Evolutionary conservation across 108 stramenopile species (phyloP).

Genomic region (Cylindrotheca fusiformis): DNA sequence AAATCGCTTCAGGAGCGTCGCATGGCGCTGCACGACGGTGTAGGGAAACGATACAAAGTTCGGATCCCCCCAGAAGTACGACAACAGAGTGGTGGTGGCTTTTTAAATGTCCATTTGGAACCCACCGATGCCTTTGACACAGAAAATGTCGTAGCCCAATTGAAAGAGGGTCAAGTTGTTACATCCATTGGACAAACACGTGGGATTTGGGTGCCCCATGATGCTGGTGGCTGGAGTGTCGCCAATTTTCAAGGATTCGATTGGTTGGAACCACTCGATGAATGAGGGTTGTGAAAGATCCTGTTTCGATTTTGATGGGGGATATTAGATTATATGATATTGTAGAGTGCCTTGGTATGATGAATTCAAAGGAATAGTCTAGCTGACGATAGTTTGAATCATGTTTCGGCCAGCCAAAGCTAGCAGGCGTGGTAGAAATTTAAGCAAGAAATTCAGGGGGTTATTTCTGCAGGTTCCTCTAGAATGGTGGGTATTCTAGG

Average conservation of each 20-base stretch:
- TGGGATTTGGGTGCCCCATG: slow-evolving; percentile 39
- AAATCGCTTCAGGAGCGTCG: slow-evolving; percentile 16
- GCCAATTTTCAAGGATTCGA: slow-evolving; percentile 35
- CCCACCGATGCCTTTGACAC: slow-evolving; percentile 25
- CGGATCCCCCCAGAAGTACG: too few species aligned
- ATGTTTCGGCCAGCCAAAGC: too few species aligned
- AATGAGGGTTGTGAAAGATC: too few species aligned
- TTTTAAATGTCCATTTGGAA: slow-evolving; percentile 38
- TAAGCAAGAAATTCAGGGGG: too few species aligned
- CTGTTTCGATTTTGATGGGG: too few species aligned
- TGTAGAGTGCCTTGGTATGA: too few species aligned
- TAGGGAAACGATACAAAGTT: slow-evolving; percentile 39
- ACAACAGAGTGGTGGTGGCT: slow-evolving; percentile 37
- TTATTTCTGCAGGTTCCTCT: too few species aligned
- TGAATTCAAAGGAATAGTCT: too few species aligned
- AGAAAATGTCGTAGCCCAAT: slow-evolving; percentile 31
- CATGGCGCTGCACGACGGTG: slow-evolving; percentile 18
- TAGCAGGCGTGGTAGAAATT: too few species aligned
- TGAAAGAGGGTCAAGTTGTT: slow-evolving; percentile 41
- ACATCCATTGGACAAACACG: slow-evolving; percentile 17
- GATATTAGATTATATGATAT: too few species aligned
- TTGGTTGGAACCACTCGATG: slow-evolving; percentile 41
- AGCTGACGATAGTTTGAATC: too few species aligned
- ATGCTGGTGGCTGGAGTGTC: slow-evolving; percentile 46
- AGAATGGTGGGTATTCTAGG: too few species aligned